These are phyloP conservation scores for Dryadomyces quercivorus DNA, from an alignment of 2,329 filamentous ascomycete genomes.

Conservation along the genomic window DNA sequence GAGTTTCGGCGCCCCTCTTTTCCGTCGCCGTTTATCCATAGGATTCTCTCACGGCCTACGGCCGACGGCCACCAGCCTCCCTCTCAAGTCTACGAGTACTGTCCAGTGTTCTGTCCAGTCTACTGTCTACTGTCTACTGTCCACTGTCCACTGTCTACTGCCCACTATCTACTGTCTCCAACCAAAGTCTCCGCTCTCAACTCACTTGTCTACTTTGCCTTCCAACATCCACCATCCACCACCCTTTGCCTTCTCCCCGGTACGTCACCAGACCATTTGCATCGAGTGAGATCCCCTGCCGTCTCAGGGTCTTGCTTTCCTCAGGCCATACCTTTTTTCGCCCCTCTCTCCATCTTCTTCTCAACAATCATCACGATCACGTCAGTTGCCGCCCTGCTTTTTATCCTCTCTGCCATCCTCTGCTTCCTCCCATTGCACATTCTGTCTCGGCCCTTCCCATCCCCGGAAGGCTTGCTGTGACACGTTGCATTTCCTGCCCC, in stretches of 20 bases:
- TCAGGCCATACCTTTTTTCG: not conserved
- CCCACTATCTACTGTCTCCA: not conserved
- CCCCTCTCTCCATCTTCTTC: too few species aligned
- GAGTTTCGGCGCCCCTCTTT: conserved; percentile 14
- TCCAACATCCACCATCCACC: not conserved
- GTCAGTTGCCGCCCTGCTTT: not conserved
- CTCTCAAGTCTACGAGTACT: not conserved
- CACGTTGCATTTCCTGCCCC: not conserved
- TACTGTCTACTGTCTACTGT: not conserved
- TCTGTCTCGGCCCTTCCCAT: not conserved
- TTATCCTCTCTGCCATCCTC: not conserved
- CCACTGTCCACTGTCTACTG: not conserved
- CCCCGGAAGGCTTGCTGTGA: not conserved
- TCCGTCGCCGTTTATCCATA: conserved; percentile 2
- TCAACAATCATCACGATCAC: not conserved
- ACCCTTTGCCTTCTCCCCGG: not conserved
- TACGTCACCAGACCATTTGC: not conserved
- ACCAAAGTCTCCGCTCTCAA: not conserved
- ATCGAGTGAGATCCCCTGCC: not conserved
- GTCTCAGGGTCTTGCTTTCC: not conserved
- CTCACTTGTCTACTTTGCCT: too few species aligned
- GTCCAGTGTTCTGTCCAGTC: not conserved
- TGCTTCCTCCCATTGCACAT: not conserved
- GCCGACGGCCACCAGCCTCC: conserved; percentile 1
- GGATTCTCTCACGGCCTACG: not conserved